phyloP scores from a whole-genome alignment of 768 basidiomycete genomes.

The Suillus sp. region DNA sequence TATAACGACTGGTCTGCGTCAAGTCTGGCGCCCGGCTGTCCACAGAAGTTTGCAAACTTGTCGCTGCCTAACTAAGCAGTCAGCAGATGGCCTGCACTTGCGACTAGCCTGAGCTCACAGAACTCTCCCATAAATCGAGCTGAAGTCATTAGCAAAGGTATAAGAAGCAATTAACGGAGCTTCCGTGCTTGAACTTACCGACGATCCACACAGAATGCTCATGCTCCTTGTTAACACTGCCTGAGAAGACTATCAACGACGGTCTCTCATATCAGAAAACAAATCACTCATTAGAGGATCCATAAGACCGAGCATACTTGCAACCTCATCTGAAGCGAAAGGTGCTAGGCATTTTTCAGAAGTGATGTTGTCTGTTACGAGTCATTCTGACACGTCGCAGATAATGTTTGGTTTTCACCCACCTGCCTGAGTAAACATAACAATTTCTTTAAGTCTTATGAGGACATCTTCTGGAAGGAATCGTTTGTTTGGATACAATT shows the following conservation, averaged over 20 bases:
- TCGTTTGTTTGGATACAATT: conserved; percentile 17
- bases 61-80: conserved; percentile 24
- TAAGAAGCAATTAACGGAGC: not conserved
- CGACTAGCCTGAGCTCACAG: not conserved
- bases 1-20: conserved; percentile 29
- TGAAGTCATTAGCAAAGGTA: not conserved
- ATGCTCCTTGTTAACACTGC: not conserved
- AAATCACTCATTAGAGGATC: conserved; percentile 34
- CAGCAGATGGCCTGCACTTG: conserved; percentile 21
- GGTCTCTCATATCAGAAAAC: not conserved
- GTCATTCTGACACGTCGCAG: not conserved
- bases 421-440: conserved; percentile 11
- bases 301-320: conserved; percentile 36
- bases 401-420: not conserved
- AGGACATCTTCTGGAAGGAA: conserved; percentile 20
- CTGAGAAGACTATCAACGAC: not conserved
- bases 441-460: conserved; percentile 11
- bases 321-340: conserved; percentile 37
- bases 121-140: conserved; percentile 11
- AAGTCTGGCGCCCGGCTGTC: conserved; percentile 39
- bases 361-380: conserved; percentile 38
- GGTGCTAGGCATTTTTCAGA: conserved; percentile 42
- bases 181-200: not conserved
- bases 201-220: conserved; percentile 1
- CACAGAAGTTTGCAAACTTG: conserved; percentile 39